Conservation (phyloP, 2,329 filamentous ascomycete genomes). For the Epichloe baconii region DNA sequence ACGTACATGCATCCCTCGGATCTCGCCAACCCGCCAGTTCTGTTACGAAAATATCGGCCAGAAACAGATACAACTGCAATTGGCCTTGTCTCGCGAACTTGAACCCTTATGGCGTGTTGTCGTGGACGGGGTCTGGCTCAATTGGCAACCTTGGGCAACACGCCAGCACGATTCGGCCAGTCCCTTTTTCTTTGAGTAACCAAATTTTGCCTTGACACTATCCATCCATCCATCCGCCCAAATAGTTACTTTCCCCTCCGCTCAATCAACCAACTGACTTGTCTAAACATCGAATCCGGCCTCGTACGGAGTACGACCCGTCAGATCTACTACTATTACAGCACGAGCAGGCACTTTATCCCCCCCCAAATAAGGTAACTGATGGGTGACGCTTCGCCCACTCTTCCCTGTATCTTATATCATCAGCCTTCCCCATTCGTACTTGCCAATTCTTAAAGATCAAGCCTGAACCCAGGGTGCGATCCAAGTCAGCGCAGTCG, state of each 20-base stretch:
- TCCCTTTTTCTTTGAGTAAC: background rate
- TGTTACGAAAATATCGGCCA: background rate
- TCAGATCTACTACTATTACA: background rate
- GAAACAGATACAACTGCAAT: background rate
- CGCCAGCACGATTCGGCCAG: too few species aligned
- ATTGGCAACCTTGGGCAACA: background rate
- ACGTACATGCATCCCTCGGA: too few species aligned
- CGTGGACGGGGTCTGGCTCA: too few species aligned
- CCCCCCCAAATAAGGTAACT: too few species aligned
- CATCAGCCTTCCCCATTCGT: too few species aligned
- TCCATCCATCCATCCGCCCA: background rate
- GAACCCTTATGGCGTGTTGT: background rate
- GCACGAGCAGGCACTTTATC: too few species aligned
- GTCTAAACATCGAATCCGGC: background rate
- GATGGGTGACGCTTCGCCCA: background rate
- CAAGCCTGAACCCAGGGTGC: too few species aligned
- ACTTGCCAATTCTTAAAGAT: too few species aligned
- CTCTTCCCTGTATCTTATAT: too few species aligned
- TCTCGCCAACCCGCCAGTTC: background rate
- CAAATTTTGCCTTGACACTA: background rate
- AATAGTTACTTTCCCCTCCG: background rate
- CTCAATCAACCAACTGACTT: background rate
- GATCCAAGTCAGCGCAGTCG: too few species aligned
- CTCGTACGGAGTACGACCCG: background rate
- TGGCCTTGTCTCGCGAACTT: background rate